These are phyloP conservation scores for Claviceps purpurea DNA, from an alignment of 2,329 filamentous ascomycete species.

Conservation along the genomic window DNA sequence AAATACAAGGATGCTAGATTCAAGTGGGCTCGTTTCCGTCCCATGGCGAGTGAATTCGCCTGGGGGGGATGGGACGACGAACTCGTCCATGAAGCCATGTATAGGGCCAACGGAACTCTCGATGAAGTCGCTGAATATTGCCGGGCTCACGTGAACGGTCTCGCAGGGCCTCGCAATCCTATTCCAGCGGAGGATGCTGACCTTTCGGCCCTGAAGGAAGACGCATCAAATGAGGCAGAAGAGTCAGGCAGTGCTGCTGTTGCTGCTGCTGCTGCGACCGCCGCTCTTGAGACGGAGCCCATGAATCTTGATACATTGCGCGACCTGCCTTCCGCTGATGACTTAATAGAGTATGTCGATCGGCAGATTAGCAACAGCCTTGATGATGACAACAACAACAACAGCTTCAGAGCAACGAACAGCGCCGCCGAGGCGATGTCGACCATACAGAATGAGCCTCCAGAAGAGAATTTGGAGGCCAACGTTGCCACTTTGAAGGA, in stretches of 20 bases:
- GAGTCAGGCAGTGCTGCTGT: slow-evolving; percentile 13
- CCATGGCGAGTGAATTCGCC: slow-evolving; percentile 20
- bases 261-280: slow-evolving; percentile 5
- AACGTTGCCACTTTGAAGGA: slow-evolving; percentile 41
- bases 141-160: slow-evolving; percentile 42
- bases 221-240: slow-evolving; percentile 10
- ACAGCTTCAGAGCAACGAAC: slow-evolving; percentile 3
- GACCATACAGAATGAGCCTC: slow-evolving; percentile 5
- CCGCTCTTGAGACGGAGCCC: slow-evolving; percentile 19
- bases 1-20: slow-evolving; percentile 31
- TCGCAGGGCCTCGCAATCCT: slow-evolving; percentile 49
- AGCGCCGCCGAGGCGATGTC: slow-evolving; percentile 2
- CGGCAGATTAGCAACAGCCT: neutral
- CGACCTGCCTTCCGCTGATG: slow-evolving; percentile 3
- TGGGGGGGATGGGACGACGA: slow-evolving; percentile 32
- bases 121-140: slow-evolving; percentile 61
- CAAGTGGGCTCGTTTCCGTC: slow-evolving; percentile 26
- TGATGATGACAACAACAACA: neutral
- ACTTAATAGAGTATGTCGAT: slow-evolving; percentile 3
- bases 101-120: slow-evolving; percentile 59
- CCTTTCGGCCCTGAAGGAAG: slow-evolving; percentile 18
- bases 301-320: slow-evolving; percentile 25
- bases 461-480: slow-evolving; percentile 8
- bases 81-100: slow-evolving; percentile 66
- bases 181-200: slow-evolving; percentile 48